Conservation (phyloP, 2,329 filamentous ascomycete genomes). For the Fusarium beomiforme region DNA sequence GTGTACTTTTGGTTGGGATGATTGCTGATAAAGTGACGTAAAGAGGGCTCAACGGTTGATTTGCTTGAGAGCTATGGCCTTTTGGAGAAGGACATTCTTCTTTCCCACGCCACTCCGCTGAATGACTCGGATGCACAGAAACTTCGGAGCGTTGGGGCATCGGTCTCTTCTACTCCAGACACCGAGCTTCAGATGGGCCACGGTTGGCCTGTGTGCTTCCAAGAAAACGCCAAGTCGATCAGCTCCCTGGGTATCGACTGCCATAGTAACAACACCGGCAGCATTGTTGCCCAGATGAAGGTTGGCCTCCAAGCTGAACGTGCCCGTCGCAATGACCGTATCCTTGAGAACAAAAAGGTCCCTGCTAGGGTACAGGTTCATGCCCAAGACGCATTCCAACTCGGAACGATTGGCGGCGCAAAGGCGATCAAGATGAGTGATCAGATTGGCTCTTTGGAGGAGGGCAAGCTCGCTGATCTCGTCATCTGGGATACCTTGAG, state of each 20-base stretch:
- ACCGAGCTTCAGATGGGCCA: constrained; percentile 14
- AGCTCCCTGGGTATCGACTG: constrained; percentile 2
- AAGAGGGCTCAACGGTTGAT: not conserved
- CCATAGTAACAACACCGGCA: constrained; percentile 2
- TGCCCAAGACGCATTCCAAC: not conserved
- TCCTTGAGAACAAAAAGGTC: not conserved
- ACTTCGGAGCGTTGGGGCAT: not conserved
- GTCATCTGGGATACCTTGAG: constrained; percentile 3
- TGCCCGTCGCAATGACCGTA: not conserved
- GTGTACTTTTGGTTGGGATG: fast-evolving
- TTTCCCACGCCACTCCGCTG: constrained; percentile 4
- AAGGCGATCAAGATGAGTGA: not conserved
- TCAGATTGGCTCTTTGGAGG: not conserved
- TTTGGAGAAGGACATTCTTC: not conserved
- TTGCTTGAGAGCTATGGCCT: not conserved
- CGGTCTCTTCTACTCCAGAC: not conserved
- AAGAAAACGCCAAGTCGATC: constrained; percentile 3
- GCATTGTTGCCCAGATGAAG: not conserved
- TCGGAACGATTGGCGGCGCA: constrained; percentile 3
- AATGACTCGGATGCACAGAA: constrained; percentile 6
- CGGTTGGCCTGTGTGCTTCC: constrained; percentile 13
- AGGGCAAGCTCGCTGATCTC: constrained; percentile 7
- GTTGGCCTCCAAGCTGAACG: constrained; percentile 8
- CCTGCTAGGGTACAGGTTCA: not conserved
- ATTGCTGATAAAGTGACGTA: fast-evolving